A percentile compares a stretch with the other conserved stretches of the same genome.
phyloP scores from a whole-genome alignment of 2,329 filamentous ascomycete genomes.

The Aureobasidium sp. region DNA sequence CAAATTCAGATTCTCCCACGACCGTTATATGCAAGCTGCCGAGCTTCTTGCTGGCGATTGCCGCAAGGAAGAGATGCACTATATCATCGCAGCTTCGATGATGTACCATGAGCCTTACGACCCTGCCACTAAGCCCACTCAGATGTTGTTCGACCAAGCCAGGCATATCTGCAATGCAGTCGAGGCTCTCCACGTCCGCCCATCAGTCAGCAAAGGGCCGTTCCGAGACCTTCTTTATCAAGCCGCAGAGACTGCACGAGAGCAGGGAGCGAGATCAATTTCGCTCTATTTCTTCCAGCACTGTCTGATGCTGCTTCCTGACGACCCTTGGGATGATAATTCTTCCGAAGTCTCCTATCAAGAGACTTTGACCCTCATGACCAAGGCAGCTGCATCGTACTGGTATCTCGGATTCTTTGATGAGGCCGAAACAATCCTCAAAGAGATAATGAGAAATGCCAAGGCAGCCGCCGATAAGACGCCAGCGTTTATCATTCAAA shows the following conservation, averaged over 20 bases:
- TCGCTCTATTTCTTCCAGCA: conserved; percentile 75
- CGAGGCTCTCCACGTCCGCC: conserved; percentile 61
- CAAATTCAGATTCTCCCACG: conserved; percentile 78
- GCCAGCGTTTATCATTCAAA: conserved; percentile 75
- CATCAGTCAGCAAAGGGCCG: conserved; percentile 40
- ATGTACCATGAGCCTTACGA: conserved; percentile 62
- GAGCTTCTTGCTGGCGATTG: conserved; percentile 60
- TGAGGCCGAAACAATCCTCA: conserved; percentile 61
- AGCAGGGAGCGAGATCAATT: conserved; percentile 75
- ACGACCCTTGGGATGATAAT: conserved; percentile 62
- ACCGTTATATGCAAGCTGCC: conserved; percentile 77
- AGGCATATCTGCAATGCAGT: conserved; percentile 74
- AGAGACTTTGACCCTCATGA: conserved; percentile 74
- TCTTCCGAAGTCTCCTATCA: conserved; percentile 71
- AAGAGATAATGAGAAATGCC: conserved; percentile 62
- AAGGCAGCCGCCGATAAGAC: conserved; percentile 71
- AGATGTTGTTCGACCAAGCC: conserved; percentile 61
- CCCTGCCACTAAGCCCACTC: conserved; percentile 43
- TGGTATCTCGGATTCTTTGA: conserved; percentile 68
- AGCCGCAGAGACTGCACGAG: conserved; percentile 69
- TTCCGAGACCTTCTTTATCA: conserved; percentile 73
- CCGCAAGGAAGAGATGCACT: conserved; percentile 76
- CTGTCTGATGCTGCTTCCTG: conserved; percentile 71
- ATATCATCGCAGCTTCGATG: conserved; percentile 74
- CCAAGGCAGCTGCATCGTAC: conserved; percentile 74